Evolutionary conservation across 257 asterid species (phyloP), one percentile per base, ranked within the genome.

Genomic region (Solanum clarkiae): DNA sequence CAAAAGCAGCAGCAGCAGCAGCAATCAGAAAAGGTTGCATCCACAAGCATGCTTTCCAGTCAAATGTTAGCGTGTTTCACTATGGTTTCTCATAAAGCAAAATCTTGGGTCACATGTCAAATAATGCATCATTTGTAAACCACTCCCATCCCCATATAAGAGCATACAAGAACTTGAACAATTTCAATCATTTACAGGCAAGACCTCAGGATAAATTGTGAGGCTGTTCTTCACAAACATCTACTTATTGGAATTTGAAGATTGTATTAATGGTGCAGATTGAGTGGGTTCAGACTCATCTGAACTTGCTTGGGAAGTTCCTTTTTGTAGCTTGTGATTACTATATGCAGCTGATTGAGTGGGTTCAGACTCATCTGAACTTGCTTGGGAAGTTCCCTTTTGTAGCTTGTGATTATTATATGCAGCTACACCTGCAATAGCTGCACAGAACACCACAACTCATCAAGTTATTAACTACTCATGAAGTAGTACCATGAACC

Each of bases 401-500:
- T 94, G 95, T 92, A 96, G 88, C 93, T 96, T 95, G 91, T 88
- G 92, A 87, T 95, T 96, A 83, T 96, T 96, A 90, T 96, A 96
- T 42, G 97, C 98, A 82, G 95, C 99, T 59, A 96, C 98, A 84
- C 99, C 98, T 51, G 90, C 92, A 83, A 96, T 95, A 57, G 99
- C 99, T 96, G 98, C 94, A 87, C 57, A 85, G 29, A 77, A 51
- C 83, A 82, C 36, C 84, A 80, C 36, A 74, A 77, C 26, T 44
- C 51, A 77, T 12, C 10, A 54, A 53, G 83, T 10, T 26, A 79
- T 51, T 56, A 55, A 77, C 16, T 10, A 51, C 49, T 53, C 49
- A 29, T 79, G 83, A 54, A 79, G 29, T 29, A 79, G 65, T 17
- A 53, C 83, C 65, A 26, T 79, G 45, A 53, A 17, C 36, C 80